Conservation (phyloP, 2,329 filamentous ascomycete species). For the Hypomyces perniciosus region DNA sequence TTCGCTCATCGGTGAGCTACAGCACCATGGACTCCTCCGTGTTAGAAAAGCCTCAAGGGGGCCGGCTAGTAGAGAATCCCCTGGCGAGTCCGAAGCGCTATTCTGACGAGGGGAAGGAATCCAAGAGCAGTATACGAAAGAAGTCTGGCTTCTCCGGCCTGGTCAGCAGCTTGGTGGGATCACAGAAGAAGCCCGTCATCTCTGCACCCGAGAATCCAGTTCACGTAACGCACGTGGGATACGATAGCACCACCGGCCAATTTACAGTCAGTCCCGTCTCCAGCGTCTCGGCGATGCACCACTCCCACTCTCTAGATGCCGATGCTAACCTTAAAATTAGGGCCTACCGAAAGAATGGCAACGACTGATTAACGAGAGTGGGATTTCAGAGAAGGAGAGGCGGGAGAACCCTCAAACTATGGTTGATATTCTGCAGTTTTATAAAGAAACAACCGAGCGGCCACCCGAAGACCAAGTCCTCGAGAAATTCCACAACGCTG, state of each 20-base stretch:
- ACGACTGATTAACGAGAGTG: conserved; percentile 87
- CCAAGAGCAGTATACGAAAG: conserved; percentile 62
- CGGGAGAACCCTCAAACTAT: conserved; percentile 94
- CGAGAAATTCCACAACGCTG: conserved; percentile 92
- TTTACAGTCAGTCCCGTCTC: conserved; percentile 67
- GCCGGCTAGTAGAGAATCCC: conserved; percentile 35
- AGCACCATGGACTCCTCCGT: conserved; percentile 32
- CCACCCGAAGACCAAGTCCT: conserved; percentile 80
- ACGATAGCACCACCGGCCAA: conserved; percentile 91
- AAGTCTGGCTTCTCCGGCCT: conserved; percentile 86
- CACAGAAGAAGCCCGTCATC: conserved; percentile 85
- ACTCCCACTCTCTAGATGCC: not conserved
- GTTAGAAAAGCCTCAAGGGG: conserved; percentile 31
- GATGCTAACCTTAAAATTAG: conserved; percentile 39
- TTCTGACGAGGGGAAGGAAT: conserved; percentile 68
- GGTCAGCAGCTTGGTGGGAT: conserved; percentile 69
- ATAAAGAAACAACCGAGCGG: conserved; percentile 84
- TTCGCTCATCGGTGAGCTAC: conserved; percentile 59
- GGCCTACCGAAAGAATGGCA: conserved; percentile 98
- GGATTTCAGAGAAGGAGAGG: conserved; percentile 92
- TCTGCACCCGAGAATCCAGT: conserved; percentile 97
- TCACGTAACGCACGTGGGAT: conserved; percentile 95
- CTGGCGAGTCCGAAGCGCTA: conserved; percentile 60
- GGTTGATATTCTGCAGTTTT: conserved; percentile 92
- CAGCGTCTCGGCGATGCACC: conserved; percentile 11